Conservation (phyloP, 768 basidiomycete species). For the Podaxis carcinomalis region DNA sequence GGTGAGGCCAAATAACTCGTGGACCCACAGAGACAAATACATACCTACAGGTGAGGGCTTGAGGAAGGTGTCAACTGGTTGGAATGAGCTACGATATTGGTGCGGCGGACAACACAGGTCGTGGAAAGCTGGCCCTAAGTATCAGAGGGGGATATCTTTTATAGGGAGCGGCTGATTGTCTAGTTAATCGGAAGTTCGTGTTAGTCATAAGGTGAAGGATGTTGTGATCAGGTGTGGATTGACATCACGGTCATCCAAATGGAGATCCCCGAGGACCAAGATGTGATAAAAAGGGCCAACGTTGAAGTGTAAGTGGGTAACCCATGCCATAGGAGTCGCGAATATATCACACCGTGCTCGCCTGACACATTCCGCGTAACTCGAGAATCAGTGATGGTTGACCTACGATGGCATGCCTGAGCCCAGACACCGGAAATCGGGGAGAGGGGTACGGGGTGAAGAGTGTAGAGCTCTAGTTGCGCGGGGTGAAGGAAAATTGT, state of each 20-base stretch:
- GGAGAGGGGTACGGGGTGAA: background rate
- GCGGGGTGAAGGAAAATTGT: constrained; percentile 1
- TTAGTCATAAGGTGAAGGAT: constrained; percentile 11
- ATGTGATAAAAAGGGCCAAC: background rate
- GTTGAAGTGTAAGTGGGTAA: background rate
- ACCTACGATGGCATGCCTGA: background rate
- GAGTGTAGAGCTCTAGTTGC: background rate
- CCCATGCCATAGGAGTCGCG: background rate
- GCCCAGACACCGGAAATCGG: background rate
- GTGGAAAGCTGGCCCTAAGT: background rate
- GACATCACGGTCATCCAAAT: background rate
- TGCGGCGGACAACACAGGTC: background rate
- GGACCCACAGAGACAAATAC: constrained; percentile 34
- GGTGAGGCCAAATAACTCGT: constrained; percentile 31
- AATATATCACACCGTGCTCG: background rate
- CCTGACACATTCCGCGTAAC: background rate
- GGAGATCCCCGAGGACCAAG: constrained; percentile 5
- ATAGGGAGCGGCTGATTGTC: constrained; percentile 5
- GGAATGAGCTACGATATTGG: background rate
- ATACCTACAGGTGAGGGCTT: constrained; percentile 23
- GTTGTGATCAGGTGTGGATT: constrained; percentile 2
- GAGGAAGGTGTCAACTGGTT: background rate
- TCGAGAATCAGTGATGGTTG: background rate
- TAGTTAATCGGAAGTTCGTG: background rate
- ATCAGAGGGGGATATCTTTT: constrained; percentile 6